Conservation (phyloP, 1,139 yeast species). For the Candida neerlandica region DNA sequence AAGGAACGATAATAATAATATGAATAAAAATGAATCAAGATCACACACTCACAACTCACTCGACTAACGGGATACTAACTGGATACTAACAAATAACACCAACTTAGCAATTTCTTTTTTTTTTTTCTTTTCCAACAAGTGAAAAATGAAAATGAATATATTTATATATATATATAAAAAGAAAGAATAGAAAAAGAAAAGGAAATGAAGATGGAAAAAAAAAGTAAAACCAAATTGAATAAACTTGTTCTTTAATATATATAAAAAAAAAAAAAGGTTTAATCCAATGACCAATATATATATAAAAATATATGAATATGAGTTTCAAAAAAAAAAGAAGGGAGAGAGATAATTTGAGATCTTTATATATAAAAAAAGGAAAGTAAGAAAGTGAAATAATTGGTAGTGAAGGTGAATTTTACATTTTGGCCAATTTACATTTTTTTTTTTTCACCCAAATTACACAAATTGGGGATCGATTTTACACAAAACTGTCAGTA, state of each 20-base stretch:
- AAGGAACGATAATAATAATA: no score
- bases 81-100: no score
- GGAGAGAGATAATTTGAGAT: constrained; percentile 1
- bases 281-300: no score
- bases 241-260: not conserved
- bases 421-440: not conserved
- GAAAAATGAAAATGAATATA: no score
- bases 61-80: no score
- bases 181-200: not conserved
- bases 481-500: not conserved
- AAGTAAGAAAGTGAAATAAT: not conserved
- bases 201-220: not conserved
- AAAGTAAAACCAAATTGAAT: not conserved
- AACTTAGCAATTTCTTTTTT: no score
- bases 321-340: not conserved
- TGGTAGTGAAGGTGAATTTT: no score
- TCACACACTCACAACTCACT: no score
- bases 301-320: not conserved
- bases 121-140: no score
- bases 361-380: constrained; percentile 3
- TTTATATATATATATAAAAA: not conserved
- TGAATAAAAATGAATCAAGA: no score
- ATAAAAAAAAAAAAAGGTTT: not conserved
- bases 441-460: not conserved
- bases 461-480: not conserved